These are phyloP conservation scores for Elsinoe australis DNA, from an alignment of 2,329 filamentous ascomycete species.

Conservation along the genomic window DNA sequence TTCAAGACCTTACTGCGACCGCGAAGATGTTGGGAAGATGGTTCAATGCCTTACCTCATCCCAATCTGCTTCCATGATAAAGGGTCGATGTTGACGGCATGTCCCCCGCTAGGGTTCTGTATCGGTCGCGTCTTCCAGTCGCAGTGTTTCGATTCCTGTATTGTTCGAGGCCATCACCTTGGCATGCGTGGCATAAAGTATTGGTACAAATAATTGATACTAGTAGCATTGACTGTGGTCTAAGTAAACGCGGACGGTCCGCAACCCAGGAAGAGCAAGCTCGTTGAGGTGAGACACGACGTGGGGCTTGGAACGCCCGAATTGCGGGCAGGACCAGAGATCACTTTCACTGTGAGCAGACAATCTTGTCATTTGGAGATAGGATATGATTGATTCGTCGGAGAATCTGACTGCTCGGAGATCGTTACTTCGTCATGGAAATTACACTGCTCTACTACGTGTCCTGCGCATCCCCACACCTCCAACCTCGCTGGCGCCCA, in stretches of 20 bases:
- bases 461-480: conserved; percentile 21
- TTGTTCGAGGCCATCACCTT: neutral
- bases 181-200: neutral
- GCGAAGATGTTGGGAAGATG: neutral
- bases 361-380: no score
- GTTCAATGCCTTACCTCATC: conserved; percentile 36
- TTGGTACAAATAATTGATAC: neutral
- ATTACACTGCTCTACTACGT: conserved; percentile 14
- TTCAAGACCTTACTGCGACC: neutral
- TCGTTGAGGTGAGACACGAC: conserved; percentile 14
- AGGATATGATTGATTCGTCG: no score
- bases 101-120: neutral
- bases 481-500: conserved; percentile 20
- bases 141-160: neutral
- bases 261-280: conserved; percentile 3
- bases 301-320: conserved; percentile 1
- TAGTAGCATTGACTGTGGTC: no score
- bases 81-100: conserved; percentile 1
- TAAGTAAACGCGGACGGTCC: neutral
- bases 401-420: no score
- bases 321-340: neutral
- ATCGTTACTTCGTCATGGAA: no score
- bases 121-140: neutral
- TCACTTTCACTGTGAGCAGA: no score
- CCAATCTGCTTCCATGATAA: conserved; percentile 46